Percentiles rank a stretch among this genome's conserved stretches.
Evolutionary conservation across 345 rosid genomes (phyloP).

Genomic region (Camelina hispida): DNA sequence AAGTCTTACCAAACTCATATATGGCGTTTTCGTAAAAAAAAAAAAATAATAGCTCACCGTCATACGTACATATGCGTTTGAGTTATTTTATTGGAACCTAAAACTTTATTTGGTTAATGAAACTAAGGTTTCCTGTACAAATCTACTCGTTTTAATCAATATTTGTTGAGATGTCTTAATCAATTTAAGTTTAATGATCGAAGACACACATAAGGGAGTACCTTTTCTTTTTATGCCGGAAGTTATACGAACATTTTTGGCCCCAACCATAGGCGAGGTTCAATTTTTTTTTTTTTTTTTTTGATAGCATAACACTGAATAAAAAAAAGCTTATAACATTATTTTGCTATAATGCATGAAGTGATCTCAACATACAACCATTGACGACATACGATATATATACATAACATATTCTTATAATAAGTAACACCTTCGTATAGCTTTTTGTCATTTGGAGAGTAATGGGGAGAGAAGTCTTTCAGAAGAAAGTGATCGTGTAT

Average conservation of each 20-base stretch:
- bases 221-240: constrained; percentile 35
- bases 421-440: constrained; percentile 1
- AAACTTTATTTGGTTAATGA: constrained; percentile 30
- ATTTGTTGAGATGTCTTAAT: constrained; percentile 37
- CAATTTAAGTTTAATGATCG: constrained; percentile 39
- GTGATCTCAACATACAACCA: constrained; percentile 25
- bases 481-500: constrained; percentile 45
- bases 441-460: constrained; percentile 40
- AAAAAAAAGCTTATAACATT: constrained; percentile 12
- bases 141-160: constrained; percentile 36
- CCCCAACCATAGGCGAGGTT: constrained; percentile 33
- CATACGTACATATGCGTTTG: constrained; percentile 1
- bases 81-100: constrained; percentile 24
- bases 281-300: not conserved
- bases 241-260: constrained; percentile 39
- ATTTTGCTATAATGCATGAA: constrained; percentile 21
- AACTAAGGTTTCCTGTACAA: constrained; percentile 25
- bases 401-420: not conserved
- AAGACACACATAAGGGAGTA: constrained; percentile 19
- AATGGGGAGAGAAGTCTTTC: constrained; percentile 38
- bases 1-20: constrained; percentile 41
- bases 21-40: constrained; percentile 27
- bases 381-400: constrained; percentile 12
- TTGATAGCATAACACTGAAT: not conserved
- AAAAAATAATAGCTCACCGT: constrained; percentile 16